Evolutionary conservation across 257 asterid species (phyloP), one percentile per base, ranked within the genome.

Genomic region (Leonotis leonurus): DNA sequence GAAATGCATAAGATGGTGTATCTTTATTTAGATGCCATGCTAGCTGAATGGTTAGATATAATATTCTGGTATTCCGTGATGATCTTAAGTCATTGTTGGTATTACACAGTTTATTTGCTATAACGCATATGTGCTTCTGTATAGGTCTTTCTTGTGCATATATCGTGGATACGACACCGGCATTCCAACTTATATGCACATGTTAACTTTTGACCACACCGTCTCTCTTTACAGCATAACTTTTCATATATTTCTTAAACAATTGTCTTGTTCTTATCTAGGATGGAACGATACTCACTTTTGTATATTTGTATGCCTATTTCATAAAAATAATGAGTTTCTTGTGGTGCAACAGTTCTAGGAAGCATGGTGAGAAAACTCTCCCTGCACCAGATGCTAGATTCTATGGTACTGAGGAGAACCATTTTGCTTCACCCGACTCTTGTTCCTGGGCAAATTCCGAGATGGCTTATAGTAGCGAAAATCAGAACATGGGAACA

Each of bases 391-490:
- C 75, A 36, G 85, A 74, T 62, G 71, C 76, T 75, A 56, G 58
- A 59, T 35, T 48, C 32, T 62, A 32, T 76, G 81, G 58, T 36
- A 63, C 64, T 43, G 93, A 77, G 60, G 95, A 87, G 68, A 77
- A 77, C 65, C 72, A 67, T 70, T 81, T 72, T 59, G 74, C 75
- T 57, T 73, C 93, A 21, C 95, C 95, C 21, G 93, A 87, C 62
- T 81, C 93, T 27, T 66, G 75, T 74, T 83, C 89, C 68, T 74
- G 82, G 89, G 82, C 71, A 50, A 78, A 78, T 71, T 81, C 87
- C 24, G 95, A 87, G 70, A 70, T 69, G 53, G 84, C 81, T 56
- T 80, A 75, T 59, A 75, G 89, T 60, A 82, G 78, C 37, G 90
- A 86, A 55, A 72, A 71, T 66, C 82, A 73, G 56, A 81, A 73